Percentiles rank a stretch among this genome's conserved stretches.
Evolutionary conservation across 495 filamentous ascomycete species (phyloP).

Genomic region (Tuber aestivum): DNA sequence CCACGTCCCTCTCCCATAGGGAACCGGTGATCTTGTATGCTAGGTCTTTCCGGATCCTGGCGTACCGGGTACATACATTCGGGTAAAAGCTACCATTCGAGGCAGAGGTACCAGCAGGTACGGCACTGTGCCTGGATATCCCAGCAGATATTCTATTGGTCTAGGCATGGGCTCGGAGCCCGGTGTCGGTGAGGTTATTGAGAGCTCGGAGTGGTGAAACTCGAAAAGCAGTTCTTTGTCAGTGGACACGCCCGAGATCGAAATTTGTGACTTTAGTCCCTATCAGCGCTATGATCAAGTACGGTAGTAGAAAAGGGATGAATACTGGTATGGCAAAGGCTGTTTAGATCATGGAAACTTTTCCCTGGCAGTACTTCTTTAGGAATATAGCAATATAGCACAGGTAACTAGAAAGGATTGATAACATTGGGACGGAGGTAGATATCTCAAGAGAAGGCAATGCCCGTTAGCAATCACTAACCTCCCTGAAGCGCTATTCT

Average conservation of each 20-base stretch:
- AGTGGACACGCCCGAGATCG: not conserved
- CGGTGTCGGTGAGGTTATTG: not conserved
- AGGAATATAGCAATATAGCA: not conserved
- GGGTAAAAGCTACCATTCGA: not conserved
- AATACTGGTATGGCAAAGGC: not conserved
- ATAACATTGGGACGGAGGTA: not conserved
- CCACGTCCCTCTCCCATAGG: not conserved
- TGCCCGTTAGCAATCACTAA: not conserved
- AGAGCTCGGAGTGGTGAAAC: not conserved
- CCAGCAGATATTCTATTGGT: not conserved
- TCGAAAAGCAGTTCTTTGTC: not conserved
- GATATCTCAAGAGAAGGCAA: not conserved
- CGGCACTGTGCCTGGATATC: not conserved
- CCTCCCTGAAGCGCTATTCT: not conserved
- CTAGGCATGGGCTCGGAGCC: not conserved
- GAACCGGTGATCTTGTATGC: not conserved
- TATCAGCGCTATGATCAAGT: not conserved
- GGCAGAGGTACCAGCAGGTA: not conserved
- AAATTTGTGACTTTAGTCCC: not conserved
- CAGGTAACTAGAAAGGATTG: not conserved
- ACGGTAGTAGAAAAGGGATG: not conserved
- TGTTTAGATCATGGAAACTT: not conserved
- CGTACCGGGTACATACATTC: not conserved
- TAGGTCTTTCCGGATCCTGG: not conserved
- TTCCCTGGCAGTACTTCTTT: not conserved